A percentile compares a stretch with the other conserved stretches of the same genome.
phyloP scores from a whole-genome alignment of 345 rosid genomes.

The Passiflora organensis region DNA sequence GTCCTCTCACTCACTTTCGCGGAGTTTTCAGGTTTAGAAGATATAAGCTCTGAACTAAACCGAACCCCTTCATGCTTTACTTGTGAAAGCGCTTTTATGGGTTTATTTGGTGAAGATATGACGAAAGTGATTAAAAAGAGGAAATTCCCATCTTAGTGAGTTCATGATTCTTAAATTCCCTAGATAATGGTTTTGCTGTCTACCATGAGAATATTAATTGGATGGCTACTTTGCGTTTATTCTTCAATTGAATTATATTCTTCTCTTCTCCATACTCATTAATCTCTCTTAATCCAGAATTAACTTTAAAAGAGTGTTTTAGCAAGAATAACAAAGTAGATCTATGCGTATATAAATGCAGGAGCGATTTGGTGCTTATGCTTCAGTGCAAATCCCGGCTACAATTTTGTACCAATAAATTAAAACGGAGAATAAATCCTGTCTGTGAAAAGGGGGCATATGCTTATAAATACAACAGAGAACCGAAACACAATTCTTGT shows the following conservation, averaged over 20 bases:
- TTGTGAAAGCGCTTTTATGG: slow-evolving; percentile 14
- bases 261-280: slow-evolving; percentile 3
- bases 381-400: no score
- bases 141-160: slow-evolving; percentile 6
- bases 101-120: background rate
- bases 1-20: slow-evolving; percentile 16
- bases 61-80: slow-evolving; percentile 12
- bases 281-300: no score
- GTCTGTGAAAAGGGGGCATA: slow-evolving; percentile 5
- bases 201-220: slow-evolving; percentile 27
- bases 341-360: no score
- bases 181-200: slow-evolving; percentile 19
- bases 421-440: no score
- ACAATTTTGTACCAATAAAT: no score
- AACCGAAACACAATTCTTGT: no score
- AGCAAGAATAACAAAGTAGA: no score
- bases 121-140: slow-evolving; percentile 4
- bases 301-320: no score
- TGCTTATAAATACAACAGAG: background rate
- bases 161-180: slow-evolving; percentile 16
- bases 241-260: slow-evolving; percentile 6
- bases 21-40: background rate
- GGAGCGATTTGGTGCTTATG: no score
- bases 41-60: slow-evolving; percentile 6
- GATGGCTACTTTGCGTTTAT: slow-evolving; percentile 8